phyloP scores from a whole-genome alignment of 2,329 filamentous ascomycete genomes.

The Phaeoacremonium minimum region DNA sequence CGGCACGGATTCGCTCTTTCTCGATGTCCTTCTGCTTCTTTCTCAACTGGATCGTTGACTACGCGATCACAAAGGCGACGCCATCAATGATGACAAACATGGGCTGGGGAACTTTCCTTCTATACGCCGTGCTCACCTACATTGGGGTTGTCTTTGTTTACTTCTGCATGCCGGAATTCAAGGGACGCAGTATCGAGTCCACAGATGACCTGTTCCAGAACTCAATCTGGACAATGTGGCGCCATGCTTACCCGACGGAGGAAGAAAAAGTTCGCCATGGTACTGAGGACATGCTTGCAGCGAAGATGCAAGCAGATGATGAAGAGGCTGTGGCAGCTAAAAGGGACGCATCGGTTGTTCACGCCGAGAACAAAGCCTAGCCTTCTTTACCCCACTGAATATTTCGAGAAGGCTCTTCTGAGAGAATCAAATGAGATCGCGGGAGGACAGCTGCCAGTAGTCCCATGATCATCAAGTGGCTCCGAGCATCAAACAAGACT shows the following conservation, averaged over 20 bases:
- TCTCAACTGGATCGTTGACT: constrained; percentile 27
- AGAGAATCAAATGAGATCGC: too few species aligned
- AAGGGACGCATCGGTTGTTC: constrained; percentile 1
- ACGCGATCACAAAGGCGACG: constrained; percentile 23
- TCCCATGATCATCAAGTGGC: too few species aligned
- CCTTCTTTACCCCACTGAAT: too few species aligned
- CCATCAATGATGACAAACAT: constrained; percentile 28
- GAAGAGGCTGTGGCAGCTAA: constrained; percentile 1
- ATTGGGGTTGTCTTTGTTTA: constrained; percentile 24
- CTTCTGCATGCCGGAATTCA: constrained; percentile 45
- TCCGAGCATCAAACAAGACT: too few species aligned
- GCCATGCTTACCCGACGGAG: constrained; percentile 28
- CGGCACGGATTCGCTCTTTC: constrained; percentile 22
- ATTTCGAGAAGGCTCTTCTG: too few species aligned
- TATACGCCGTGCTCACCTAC: constrained; percentile 29
- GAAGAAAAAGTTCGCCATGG: constrained; percentile 12
- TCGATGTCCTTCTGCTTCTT: constrained; percentile 21
- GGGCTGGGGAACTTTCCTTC: constrained; percentile 28
- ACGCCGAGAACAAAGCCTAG: constrained; percentile 1
- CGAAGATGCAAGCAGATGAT: neutral
- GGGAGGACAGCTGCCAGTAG: too few species aligned
- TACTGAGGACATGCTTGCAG: constrained; percentile 5
- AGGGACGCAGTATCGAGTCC: constrained; percentile 42
- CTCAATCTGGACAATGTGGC: constrained; percentile 33
- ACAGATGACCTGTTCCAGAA: constrained; percentile 42